Percentiles rank a stretch among this genome's conserved stretches.
These are phyloP conservation scores for Astrocystis sublimbata DNA, from an alignment of 495 filamentous ascomycete species.

Conservation along the genomic window DNA sequence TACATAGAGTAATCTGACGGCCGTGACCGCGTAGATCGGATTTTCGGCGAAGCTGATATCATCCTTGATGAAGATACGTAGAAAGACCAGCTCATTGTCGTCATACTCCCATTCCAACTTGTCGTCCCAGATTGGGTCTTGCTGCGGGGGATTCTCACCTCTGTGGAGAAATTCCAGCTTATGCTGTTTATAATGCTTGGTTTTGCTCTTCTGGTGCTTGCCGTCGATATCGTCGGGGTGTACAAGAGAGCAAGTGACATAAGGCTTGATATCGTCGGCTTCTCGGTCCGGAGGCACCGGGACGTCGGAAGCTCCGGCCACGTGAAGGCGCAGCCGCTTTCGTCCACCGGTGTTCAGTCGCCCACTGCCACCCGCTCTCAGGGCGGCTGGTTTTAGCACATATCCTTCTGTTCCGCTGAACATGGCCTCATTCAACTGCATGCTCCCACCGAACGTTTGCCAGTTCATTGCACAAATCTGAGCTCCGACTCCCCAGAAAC, in stretches of 20 bases:
- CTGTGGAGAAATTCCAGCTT: conserved; percentile 42
- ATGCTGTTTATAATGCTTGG: conserved; percentile 48
- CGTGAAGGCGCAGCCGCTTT: conserved; percentile 41
- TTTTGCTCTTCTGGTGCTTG: conserved; percentile 51
- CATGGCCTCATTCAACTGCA: conserved; percentile 59
- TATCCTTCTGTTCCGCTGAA: conserved; percentile 56
- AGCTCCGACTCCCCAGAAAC: conserved; percentile 55
- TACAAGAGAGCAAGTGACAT: conserved; percentile 55
- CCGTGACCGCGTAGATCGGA: conserved; percentile 47
- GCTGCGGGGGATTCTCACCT: conserved; percentile 45
- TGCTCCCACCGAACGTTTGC: conserved; percentile 55
- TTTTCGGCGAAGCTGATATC: conserved; percentile 54
- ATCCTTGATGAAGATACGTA: conserved; percentile 55
- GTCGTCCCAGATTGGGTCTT: conserved; percentile 55
- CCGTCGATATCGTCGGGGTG: conserved; percentile 43
- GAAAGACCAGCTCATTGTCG: conserved; percentile 54
- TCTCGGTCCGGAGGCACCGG: conserved; percentile 42
- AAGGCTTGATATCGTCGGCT: conserved; percentile 46
- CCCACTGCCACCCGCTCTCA: conserved; percentile 51
- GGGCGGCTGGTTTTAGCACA: conserved; percentile 52
- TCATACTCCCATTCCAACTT: conserved; percentile 56
- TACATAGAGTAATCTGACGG: conserved; percentile 50
- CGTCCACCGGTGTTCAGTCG: conserved; percentile 34
- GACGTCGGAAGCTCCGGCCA: conserved; percentile 53
- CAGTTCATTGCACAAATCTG: conserved; percentile 61